A percentile compares a stretch with the other conserved stretches of the same genome.
Conservation (phyloP, 306 rosid genomes). For the Prunus salicina region DNA sequence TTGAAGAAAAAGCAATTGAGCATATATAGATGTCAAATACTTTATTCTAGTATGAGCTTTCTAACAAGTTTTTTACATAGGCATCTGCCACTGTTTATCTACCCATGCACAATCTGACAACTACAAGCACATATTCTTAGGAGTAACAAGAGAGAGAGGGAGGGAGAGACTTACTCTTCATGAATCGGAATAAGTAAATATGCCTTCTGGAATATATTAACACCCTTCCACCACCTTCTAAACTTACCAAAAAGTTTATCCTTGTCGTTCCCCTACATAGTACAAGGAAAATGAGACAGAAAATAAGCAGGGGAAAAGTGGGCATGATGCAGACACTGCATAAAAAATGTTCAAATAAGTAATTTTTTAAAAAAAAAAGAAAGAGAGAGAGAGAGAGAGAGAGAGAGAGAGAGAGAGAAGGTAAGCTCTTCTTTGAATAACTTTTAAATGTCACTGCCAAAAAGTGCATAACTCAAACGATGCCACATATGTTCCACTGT, state of each 20-base stretch:
- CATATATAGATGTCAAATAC: background rate
- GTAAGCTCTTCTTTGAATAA: background rate
- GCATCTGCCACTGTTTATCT: background rate
- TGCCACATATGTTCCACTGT: background rate
- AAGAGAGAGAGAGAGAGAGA: background rate
- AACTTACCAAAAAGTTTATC: conserved; percentile 62
- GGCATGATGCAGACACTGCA: background rate
- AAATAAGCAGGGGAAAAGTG: background rate
- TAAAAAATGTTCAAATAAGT: background rate
- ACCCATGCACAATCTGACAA: background rate
- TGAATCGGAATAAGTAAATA: conserved; percentile 84
- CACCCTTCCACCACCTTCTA: conserved; percentile 99
- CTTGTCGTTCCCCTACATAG: conserved; percentile 52
- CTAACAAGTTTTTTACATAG: background rate
- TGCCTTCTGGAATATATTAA: conserved; percentile 84
- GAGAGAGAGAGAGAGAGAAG: background rate
- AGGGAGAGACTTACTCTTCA: conserved; percentile 59
- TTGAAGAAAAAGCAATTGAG: background rate
- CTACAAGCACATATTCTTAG: background rate
- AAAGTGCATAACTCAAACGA: background rate
- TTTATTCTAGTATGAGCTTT: background rate
- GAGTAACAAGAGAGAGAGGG: background rate
- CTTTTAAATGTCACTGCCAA: background rate
- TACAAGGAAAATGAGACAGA: conserved; percentile 35
- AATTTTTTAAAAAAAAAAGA: rapidly evolving